phyloP scores from a whole-genome alignment of 805 yeast species.

The Candida ascalaphidarum region DNA sequence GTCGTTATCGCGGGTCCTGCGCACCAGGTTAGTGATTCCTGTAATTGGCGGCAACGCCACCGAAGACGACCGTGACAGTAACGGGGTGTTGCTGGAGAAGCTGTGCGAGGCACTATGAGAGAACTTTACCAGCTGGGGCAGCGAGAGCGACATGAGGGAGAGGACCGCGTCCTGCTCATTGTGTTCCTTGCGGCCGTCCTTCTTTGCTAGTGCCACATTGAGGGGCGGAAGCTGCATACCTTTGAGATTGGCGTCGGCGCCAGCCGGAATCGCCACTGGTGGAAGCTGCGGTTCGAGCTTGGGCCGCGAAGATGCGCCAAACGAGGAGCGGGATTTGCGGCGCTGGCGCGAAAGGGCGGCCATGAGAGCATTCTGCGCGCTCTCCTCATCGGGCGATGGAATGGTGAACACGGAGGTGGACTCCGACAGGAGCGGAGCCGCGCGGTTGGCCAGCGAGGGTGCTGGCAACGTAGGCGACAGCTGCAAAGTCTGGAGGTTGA shows the following conservation, averaged over 20 bases:
- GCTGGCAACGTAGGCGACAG: slow-evolving; percentile 14
- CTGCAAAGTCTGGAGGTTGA: slow-evolving; percentile 29
- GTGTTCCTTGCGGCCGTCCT: slow-evolving; percentile 8
- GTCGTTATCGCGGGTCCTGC: slow-evolving; percentile 8
- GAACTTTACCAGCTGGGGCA: slow-evolving; percentile 33
- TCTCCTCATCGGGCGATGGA: slow-evolving; percentile 31
- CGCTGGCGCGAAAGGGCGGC: slow-evolving; percentile 30
- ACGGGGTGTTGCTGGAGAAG: slow-evolving; percentile 20
- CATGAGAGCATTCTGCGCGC: slow-evolving; percentile 37
- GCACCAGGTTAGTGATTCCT: slow-evolving; percentile 10
- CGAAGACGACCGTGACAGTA: slow-evolving; percentile 16
- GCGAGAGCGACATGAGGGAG: slow-evolving; percentile 47
- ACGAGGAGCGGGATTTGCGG: slow-evolving; percentile 14
- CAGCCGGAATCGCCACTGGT: background rate
- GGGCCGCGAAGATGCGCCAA: slow-evolving; percentile 4
- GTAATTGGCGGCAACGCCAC: slow-evolving; percentile 22
- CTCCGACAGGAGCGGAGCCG: no score
- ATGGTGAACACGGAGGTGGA: slow-evolving; percentile 1
- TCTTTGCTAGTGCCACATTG: slow-evolving; percentile 4
- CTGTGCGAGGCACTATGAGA: slow-evolving; percentile 21
- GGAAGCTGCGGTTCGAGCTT: slow-evolving; percentile 1
- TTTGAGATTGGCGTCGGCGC: background rate
- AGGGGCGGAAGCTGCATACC: slow-evolving; percentile 7
- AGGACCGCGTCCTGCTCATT: slow-evolving; percentile 48
- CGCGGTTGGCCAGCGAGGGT: no score